Evolutionary conservation across 1,284 basidiomycete species (phyloP).

Genomic region (Vanrija sp.): DNA sequence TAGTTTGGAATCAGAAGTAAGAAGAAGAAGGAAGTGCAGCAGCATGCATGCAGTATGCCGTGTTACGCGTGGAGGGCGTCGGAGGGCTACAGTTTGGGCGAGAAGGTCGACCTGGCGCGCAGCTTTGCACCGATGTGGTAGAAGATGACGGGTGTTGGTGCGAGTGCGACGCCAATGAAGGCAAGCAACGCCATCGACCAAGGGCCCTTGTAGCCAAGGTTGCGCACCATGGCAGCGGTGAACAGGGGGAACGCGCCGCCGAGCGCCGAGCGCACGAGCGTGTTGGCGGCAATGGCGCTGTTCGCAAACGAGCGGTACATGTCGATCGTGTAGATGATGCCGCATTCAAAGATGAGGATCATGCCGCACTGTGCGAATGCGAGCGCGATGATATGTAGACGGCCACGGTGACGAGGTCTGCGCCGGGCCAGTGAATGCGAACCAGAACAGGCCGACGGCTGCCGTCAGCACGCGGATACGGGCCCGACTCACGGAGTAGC

Average conservation of each 20-base stretch:
- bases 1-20: neutral
- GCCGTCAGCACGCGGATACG: neutral
- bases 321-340: slow-evolving; percentile 20
- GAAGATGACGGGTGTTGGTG: slow-evolving; percentile 20
- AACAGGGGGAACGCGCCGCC: slow-evolving; percentile 25
- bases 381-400: slow-evolving; percentile 19
- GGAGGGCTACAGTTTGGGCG: slow-evolving; percentile 10
- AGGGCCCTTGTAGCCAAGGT: slow-evolving; percentile 14
- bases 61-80: slow-evolving; percentile 17
- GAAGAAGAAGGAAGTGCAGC: neutral
- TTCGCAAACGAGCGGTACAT: slow-evolving; percentile 22
- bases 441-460: slow-evolving; percentile 23
- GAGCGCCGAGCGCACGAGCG: slow-evolving; percentile 13
- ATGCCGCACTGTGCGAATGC: slow-evolving; percentile 20
- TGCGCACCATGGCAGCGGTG: slow-evolving; percentile 21
- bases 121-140: slow-evolving; percentile 7
- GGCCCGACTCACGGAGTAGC: neutral
- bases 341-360: slow-evolving; percentile 20
- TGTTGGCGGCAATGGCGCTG: slow-evolving; percentile 26
- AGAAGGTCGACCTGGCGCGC: slow-evolving; percentile 13
- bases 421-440: slow-evolving; percentile 25
- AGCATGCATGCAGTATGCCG: too few species aligned
- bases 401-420: slow-evolving; percentile 17
- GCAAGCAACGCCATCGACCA: slow-evolving; percentile 20
- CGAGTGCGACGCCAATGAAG: slow-evolving; percentile 9